Percentiles rank a stretch among this genome's conserved stretches.
Evolutionary conservation across 2,329 filamentous ascomycete genomes (phyloP).

Genomic region (Bipolaris oryzae): DNA sequence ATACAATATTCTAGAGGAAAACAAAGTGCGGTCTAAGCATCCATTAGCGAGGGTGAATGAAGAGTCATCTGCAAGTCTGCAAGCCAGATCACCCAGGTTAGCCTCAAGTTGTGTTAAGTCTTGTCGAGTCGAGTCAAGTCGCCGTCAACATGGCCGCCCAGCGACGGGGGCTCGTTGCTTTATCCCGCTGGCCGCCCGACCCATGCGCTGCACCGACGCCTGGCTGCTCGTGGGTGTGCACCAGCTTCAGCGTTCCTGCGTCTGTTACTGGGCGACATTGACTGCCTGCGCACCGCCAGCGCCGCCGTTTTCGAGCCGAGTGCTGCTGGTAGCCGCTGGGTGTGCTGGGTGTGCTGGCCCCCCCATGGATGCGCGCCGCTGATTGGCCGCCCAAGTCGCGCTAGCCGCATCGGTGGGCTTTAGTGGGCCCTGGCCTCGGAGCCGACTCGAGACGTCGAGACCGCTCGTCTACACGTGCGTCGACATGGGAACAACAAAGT

Average conservation of each 20-base stretch:
- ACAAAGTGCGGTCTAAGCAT: conserved; percentile 27
- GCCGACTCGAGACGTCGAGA: conserved; percentile 10
- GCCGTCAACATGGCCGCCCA: conserved; percentile 13
- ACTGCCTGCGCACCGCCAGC: conserved; percentile 23
- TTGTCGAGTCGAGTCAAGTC: conserved; percentile 11
- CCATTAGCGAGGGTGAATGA: conserved; percentile 34
- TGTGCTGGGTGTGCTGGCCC: conserved; percentile 32
- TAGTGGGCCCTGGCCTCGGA: conserved; percentile 21
- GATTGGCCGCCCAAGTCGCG: conserved; percentile 29
- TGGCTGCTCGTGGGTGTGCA: conserved; percentile 6
- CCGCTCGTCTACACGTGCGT: conserved; percentile 18
- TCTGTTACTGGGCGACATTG: conserved; percentile 39
- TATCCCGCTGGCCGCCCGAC: conserved; percentile 34
- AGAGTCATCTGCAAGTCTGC: conserved; percentile 25
- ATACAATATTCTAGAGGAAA: conserved; percentile 18
- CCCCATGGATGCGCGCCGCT: conserved; percentile 24
- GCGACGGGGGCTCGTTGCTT: conserved; percentile 32
- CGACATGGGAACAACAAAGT: conserved; percentile 16
- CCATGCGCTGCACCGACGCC: conserved; percentile 9
- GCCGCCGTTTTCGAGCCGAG: conserved; percentile 31
- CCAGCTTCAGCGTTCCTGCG: conserved; percentile 38
- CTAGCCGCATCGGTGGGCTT: conserved; percentile 28
- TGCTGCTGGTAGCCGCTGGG: conserved; percentile 38
- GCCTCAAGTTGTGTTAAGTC: conserved; percentile 20
- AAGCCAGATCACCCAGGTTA: conserved; percentile 21